phyloP scores from a whole-genome alignment of 306 rosid genomes.

The Gleditsia sinensis region DNA sequence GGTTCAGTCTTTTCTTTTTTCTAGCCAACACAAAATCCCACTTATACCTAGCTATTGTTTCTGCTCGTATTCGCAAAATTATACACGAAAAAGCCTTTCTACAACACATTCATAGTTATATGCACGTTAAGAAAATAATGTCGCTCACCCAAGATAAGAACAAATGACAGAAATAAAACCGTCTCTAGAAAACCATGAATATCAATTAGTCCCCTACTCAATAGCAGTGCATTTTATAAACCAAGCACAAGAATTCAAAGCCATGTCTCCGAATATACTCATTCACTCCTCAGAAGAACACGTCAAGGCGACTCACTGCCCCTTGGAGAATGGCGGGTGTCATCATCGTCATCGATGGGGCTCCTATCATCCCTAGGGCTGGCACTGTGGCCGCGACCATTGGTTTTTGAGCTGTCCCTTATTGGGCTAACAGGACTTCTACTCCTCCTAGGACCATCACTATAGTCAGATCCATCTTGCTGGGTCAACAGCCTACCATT shows the following conservation, averaged over 20 bases:
- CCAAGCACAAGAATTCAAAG: not conserved
- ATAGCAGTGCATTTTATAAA: constrained; percentile 1
- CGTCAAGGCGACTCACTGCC: constrained; percentile 54
- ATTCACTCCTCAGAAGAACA: constrained; percentile 3
- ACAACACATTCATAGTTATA: not conserved
- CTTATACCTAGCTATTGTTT: not conserved
- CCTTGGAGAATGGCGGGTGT: constrained; percentile 48
- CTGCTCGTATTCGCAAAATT: not conserved
- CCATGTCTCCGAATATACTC: not conserved
- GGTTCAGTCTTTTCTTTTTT: too few species aligned
- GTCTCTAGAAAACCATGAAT: not conserved
- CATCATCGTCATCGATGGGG: constrained; percentile 63
- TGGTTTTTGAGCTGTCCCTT: constrained; percentile 56
- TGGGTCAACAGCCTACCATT: constrained; percentile 40
- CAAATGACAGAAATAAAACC: constrained; percentile 25
- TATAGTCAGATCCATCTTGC: constrained; percentile 59
- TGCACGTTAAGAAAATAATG: not conserved
- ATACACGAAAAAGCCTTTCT: not conserved
- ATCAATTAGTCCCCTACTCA: not conserved
- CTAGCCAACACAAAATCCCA: not conserved
- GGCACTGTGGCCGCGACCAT: constrained; percentile 46
- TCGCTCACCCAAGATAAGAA: not conserved
- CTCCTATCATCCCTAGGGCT: constrained; percentile 67
- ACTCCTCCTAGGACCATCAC: constrained; percentile 57
- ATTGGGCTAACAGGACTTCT: constrained; percentile 57